Evolutionary conservation across 169 alveolate genomes (phyloP).

Genomic region (Amoebophrya sp.): DNA sequence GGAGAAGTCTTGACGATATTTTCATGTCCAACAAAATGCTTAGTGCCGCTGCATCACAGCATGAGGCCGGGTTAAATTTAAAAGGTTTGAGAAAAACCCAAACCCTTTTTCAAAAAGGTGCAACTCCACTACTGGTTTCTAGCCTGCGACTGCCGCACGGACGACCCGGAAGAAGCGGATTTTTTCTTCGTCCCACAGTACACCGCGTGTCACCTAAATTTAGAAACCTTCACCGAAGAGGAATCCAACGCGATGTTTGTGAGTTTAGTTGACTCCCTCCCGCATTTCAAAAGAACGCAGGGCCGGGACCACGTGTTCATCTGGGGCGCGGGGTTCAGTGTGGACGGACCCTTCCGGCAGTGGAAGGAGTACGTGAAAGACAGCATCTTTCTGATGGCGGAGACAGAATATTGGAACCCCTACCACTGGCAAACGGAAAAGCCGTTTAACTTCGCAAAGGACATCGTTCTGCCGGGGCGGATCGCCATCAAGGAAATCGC

Average conservation of each 20-base stretch:
- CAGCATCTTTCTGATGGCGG: constrained; percentile 40
- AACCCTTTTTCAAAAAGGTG: no score
- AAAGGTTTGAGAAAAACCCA: no score
- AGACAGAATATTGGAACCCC: constrained; percentile 40
- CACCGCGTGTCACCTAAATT: constrained; percentile 44
- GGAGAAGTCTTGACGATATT: no score
- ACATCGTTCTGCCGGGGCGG: constrained; percentile 32
- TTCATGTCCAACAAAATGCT: no score
- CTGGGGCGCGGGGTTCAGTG: constrained; percentile 46
- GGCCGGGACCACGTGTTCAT: constrained; percentile 47
- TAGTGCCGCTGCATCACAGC: no score
- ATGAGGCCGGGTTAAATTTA: no score
- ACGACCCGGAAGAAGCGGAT: constrained; percentile 42
- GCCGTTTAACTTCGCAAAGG: constrained; percentile 21
- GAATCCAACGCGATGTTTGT: neutral
- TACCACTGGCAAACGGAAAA: constrained; percentile 31
- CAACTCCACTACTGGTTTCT: constrained; percentile 43
- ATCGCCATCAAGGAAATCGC: neutral
- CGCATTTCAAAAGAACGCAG: constrained; percentile 26
- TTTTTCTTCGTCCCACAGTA: constrained; percentile 49
- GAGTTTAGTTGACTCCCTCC: constrained; percentile 26
- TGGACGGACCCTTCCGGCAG: constrained; percentile 39
- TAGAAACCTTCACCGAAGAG: constrained; percentile 35
- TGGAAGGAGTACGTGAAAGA: constrained; percentile 36
- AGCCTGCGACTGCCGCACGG: constrained; percentile 45